These are phyloP conservation scores for Ogataea nakhonphanomensis DNA, from an alignment of 805 yeast species.

Conservation along the genomic window DNA sequence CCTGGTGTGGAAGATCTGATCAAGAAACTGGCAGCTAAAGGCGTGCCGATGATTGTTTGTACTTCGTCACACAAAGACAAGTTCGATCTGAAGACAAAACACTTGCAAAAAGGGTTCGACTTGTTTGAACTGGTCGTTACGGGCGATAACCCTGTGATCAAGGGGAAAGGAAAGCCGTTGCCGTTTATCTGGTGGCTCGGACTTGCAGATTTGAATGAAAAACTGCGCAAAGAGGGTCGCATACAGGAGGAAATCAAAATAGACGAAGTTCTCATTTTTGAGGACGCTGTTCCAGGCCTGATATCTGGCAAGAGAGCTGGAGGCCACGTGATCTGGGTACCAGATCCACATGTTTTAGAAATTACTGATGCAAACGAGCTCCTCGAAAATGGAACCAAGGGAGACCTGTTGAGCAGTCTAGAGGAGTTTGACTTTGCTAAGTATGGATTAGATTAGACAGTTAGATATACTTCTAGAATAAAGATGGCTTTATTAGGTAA, in stretches of 20 bases:
- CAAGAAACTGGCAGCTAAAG: conserved; percentile 43
- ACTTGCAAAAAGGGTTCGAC: conserved; percentile 55
- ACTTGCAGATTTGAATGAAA: conserved; percentile 60
- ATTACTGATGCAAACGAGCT: conserved; percentile 51
- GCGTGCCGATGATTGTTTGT: conserved; percentile 84
- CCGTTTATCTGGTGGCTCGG: conserved; percentile 94
- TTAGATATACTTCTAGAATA: background rate
- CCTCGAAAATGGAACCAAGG: conserved; percentile 42
- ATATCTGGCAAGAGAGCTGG: conserved; percentile 79
- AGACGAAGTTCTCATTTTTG: conserved; percentile 84
- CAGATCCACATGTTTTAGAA: conserved; percentile 69
- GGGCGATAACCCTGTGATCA: conserved; percentile 83
- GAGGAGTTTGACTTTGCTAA: conserved; percentile 48
- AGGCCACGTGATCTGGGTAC: conserved; percentile 90
- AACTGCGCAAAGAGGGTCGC: conserved; percentile 38
- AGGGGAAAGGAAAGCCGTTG: conserved; percentile 87
- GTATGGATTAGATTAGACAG: conserved; percentile 37
- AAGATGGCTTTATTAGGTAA: background rate
- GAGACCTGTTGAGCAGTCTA: conserved; percentile 53
- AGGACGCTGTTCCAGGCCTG: conserved; percentile 95
- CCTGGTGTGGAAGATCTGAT: conserved; percentile 85
- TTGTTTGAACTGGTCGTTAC: conserved; percentile 65
- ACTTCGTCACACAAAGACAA: conserved; percentile 72
- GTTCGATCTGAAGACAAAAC: conserved; percentile 68
- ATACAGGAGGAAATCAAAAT: conserved; percentile 49